phyloP scores from a whole-genome alignment of 352 stramenopile species.

The Sclerospora graminicola region DNA sequence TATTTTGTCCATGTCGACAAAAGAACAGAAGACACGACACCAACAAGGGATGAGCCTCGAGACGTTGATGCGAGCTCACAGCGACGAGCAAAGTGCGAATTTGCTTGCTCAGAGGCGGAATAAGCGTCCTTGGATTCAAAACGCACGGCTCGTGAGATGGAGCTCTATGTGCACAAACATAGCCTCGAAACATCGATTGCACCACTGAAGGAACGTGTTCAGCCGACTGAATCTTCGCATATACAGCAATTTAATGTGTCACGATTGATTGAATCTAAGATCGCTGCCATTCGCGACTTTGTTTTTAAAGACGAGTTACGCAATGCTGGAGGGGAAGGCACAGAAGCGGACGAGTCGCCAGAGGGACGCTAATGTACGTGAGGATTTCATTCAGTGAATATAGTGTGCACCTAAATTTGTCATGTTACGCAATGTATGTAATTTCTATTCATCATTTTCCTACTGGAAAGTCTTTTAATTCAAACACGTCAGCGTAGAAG shows the following conservation, averaged over 20 bases:
- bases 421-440: too few species aligned
- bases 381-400: too few species aligned
- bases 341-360: constrained; percentile 41
- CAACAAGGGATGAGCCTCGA: constrained; percentile 17
- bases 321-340: constrained; percentile 33
- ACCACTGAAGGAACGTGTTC: constrained; percentile 16
- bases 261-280: constrained; percentile 40
- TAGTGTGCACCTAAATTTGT: too few species aligned
- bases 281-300: constrained; percentile 48
- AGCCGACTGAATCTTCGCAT: constrained; percentile 28
- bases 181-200: constrained; percentile 14
- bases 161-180: constrained; percentile 29
- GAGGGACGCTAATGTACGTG: constrained; percentile 38
- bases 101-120: constrained; percentile 22
- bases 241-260: constrained; percentile 19
- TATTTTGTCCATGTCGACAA: constrained; percentile 24
- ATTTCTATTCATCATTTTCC: too few species aligned
- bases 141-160: constrained; percentile 31
- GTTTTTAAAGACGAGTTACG: constrained; percentile 53
- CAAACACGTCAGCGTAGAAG: too few species aligned
- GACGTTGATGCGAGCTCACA: constrained; percentile 16
- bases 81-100: constrained; percentile 21
- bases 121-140: constrained; percentile 27
- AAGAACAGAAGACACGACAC: constrained; percentile 12
- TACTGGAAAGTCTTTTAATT: too few species aligned